A percentile compares a stretch with the other conserved stretches of the same genome.
Conservation (phyloP, 2,329 filamentous ascomycete species). For the Penicillium sp. region DNA sequence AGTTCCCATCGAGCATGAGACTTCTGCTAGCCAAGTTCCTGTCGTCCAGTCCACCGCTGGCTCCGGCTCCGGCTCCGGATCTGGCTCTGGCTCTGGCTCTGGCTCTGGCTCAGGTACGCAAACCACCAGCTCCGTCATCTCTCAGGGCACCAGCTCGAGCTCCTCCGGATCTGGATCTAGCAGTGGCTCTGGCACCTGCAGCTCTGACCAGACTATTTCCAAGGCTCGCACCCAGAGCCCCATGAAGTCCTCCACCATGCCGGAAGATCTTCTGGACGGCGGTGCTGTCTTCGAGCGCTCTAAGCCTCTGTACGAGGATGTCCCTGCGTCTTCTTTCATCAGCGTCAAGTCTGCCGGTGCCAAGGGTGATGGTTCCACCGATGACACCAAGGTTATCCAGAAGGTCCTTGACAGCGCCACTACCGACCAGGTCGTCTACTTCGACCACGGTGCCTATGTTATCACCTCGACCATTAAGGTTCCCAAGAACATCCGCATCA, state of each 20-base stretch:
- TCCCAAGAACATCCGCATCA: constrained; percentile 79
- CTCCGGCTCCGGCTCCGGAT: constrained; percentile 4
- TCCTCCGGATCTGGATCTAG: constrained; percentile 13
- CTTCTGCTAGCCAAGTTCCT: constrained; percentile 6
- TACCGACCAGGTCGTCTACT: constrained; percentile 64
- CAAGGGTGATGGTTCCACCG: constrained; percentile 82
- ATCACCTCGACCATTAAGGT: constrained; percentile 64
- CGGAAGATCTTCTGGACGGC: constrained; percentile 64
- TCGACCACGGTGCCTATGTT: constrained; percentile 67
- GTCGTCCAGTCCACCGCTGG: constrained; percentile 14
- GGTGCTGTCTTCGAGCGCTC: constrained; percentile 79
- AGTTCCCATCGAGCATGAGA: constrained; percentile 4
- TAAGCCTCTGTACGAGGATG: constrained; percentile 83
- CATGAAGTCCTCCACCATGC: constrained; percentile 64
- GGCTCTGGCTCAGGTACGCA: constrained; percentile 9
- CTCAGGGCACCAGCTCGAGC: constrained; percentile 11
- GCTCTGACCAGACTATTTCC: constrained; percentile 37
- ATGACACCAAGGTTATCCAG: constrained; percentile 87
- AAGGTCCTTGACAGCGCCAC: constrained; percentile 71
- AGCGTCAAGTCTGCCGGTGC: constrained; percentile 83
- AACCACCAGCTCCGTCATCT: constrained; percentile 5
- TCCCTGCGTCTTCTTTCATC: constrained; percentile 72
- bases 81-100: constrained; percentile 5
- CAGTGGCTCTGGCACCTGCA: constrained; percentile 20
- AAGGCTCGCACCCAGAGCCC: constrained; percentile 62